Percentiles rank a stretch among this genome's conserved stretches.
Evolutionary conservation across 2,329 filamentous ascomycete species (phyloP).

Genomic region (Macrophomina pseudophaseolina): DNA sequence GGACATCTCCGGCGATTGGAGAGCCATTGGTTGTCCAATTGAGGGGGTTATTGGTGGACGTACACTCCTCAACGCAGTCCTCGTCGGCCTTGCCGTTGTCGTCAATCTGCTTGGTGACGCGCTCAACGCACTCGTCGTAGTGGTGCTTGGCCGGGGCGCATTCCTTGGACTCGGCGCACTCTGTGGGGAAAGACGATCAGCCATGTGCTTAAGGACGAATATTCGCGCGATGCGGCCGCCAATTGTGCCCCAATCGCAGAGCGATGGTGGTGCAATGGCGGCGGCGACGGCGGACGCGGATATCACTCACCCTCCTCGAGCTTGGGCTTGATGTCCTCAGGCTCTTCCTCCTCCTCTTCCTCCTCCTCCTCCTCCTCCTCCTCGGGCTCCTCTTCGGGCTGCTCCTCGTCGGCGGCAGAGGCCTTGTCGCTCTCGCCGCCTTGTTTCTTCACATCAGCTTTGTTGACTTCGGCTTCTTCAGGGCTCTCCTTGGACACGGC

Average conservation of each 20-base stretch:
- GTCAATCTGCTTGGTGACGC: conserved; percentile 73
- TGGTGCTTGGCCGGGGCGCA: conserved; percentile 94
- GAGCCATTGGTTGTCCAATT: neutral
- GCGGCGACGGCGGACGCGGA: neutral
- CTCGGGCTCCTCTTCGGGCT: conserved; percentile 67
- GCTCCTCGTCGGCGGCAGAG: conserved; percentile 53
- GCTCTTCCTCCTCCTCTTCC: conserved; percentile 71
- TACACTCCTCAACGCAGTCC: conserved; percentile 99
- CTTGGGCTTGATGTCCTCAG: conserved; percentile 83
- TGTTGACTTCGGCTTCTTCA: conserved; percentile 35
- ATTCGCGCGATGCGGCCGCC: neutral
- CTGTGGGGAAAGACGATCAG: conserved; percentile 55
- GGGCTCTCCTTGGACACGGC: conserved; percentile 50
- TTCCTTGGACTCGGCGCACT: conserved; percentile 84
- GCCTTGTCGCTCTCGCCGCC: conserved; percentile 36
- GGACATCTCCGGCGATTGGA: conserved; percentile 1
- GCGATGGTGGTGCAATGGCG: neutral
- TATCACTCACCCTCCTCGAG: conserved; percentile 84
- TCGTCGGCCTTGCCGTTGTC: conserved; percentile 78
- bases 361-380: conserved; percentile 82
- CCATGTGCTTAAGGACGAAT: neutral
- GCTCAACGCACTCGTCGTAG: conserved; percentile 97
- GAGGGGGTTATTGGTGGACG: conserved; percentile 48
- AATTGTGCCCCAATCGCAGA: conserved; percentile 9
- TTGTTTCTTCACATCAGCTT: conserved; percentile 36